A percentile compares a stretch with the other conserved stretches of the same genome.
These are phyloP conservation scores for Symbiodinium pilosum DNA, from an alignment of 73 alveolate genomes.

Conservation along the genomic window DNA sequence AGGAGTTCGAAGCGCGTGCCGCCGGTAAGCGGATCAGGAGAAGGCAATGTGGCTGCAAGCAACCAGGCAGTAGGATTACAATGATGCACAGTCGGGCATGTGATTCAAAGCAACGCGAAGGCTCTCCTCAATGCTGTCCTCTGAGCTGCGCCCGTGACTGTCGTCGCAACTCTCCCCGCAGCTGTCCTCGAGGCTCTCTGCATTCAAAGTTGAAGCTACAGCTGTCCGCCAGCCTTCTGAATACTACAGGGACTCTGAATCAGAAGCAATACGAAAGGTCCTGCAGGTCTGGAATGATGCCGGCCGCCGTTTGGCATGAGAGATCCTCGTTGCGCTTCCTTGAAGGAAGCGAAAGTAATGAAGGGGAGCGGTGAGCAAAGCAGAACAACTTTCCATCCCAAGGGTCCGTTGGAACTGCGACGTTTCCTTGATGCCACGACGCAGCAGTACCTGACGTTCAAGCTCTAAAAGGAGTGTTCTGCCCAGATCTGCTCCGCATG, in stretches of 20 bases:
- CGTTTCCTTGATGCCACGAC: background rate
- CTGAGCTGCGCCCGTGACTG: too few species aligned
- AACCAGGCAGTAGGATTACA: too few species aligned
- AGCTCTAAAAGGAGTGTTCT: background rate
- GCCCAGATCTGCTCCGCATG: background rate
- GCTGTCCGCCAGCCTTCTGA: background rate
- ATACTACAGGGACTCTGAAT: background rate
- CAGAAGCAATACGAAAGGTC: background rate
- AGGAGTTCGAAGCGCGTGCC: too few species aligned
- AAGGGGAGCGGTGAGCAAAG: too few species aligned
- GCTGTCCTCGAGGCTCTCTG: background rate
- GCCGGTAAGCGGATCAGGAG: too few species aligned
- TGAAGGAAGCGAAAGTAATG: too few species aligned
- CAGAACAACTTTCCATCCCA: background rate
- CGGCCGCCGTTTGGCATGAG: too few species aligned
- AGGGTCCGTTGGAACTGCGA: background rate
- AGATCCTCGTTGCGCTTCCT: too few species aligned
- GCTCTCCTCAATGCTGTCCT: background rate
- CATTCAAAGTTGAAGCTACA: background rate
- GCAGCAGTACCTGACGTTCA: background rate
- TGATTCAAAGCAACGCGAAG: background rate
- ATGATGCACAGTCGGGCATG: too few species aligned
- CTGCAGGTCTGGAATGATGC: background rate
- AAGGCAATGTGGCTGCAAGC: too few species aligned
- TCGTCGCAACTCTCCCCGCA: background rate